Percentiles rank a stretch among this genome's conserved stretches.
Conservation (phyloP, 352 stramenopile species). For the Phytophthora citrophthora region DNA sequence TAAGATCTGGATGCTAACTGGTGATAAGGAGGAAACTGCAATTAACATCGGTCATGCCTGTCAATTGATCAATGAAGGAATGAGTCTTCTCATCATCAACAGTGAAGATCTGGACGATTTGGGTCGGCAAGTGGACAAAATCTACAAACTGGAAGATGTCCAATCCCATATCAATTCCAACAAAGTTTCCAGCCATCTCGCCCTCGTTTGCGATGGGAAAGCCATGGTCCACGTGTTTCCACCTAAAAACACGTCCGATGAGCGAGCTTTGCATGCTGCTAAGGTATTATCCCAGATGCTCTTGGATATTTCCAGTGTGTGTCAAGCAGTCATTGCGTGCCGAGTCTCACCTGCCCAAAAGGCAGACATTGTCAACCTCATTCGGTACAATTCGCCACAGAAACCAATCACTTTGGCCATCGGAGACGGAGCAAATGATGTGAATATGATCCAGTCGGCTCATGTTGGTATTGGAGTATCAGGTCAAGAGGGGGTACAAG, state of each 20-base stretch:
- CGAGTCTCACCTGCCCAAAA: constrained; percentile 87
- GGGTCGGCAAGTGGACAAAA: constrained; percentile 53
- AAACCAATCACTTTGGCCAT: constrained; percentile 90
- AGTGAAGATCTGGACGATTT: constrained; percentile 52
- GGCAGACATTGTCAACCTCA: constrained; percentile 77
- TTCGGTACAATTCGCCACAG: constrained; percentile 54
- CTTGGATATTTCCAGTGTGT: constrained; percentile 64
- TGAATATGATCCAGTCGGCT: constrained; percentile 95
- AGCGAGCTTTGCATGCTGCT: constrained; percentile 44
- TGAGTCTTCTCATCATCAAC: constrained; percentile 64
- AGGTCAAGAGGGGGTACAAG: constrained; percentile 91
- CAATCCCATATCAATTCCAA: constrained; percentile 49
- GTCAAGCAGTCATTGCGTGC: constrained; percentile 78
- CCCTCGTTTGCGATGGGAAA: constrained; percentile 75
- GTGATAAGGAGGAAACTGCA: constrained; percentile 95
- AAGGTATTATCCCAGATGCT: constrained; percentile 58
- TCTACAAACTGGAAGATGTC: constrained; percentile 54
- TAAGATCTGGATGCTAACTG: constrained; percentile 95
- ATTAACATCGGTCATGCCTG: constrained; percentile 93
- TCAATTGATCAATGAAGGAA: constrained; percentile 70
- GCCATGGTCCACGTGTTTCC: constrained; percentile 78
- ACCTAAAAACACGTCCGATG: constrained; percentile 45
- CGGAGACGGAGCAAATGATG: constrained; percentile 95
- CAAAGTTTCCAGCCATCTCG: constrained; percentile 56
- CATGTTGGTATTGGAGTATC: constrained; percentile 95